Evolutionary conservation across 257 asterid genomes (phyloP).

Genomic region (Cruciata laevipes): DNA sequence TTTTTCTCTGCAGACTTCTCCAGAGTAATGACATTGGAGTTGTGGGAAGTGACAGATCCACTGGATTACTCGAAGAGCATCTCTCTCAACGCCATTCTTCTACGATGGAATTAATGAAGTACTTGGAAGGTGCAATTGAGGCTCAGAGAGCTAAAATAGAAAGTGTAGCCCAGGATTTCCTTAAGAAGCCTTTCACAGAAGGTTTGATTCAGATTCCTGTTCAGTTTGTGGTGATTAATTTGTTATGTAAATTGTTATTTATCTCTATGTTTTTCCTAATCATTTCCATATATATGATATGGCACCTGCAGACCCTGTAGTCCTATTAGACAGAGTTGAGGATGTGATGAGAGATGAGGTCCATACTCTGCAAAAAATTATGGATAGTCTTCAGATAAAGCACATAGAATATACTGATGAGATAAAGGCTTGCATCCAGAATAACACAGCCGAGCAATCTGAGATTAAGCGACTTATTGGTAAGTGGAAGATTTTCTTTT

Average conservation of each 20-base stretch:
- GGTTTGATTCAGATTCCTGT: slow-evolving; percentile 32
- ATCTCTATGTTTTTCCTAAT: neutral
- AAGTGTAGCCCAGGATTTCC: slow-evolving; percentile 45
- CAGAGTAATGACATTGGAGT: slow-evolving; percentile 33
- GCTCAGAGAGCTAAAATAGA: slow-evolving; percentile 59
- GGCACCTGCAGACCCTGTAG: slow-evolving; percentile 49
- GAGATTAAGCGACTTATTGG: slow-evolving; percentile 77
- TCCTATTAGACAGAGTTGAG: slow-evolving; percentile 52
- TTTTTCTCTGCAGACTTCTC: slow-evolving; percentile 76
- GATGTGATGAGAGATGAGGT: slow-evolving; percentile 70
- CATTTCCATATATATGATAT: slow-evolving; percentile 8
- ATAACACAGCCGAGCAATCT: slow-evolving; percentile 54
- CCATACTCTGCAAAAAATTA: slow-evolving; percentile 40
- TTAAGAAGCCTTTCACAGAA: slow-evolving; percentile 60
- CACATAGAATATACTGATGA: slow-evolving; percentile 67
- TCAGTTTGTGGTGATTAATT: neutral
- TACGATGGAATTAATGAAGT: slow-evolving; percentile 63
- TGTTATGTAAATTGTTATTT: neutral
- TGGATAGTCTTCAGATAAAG: slow-evolving; percentile 56
- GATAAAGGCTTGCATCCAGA: slow-evolving; percentile 54
- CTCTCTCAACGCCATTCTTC: slow-evolving; percentile 63
- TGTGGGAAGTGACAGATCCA: slow-evolving; percentile 35
- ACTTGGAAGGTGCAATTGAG: slow-evolving; percentile 56
- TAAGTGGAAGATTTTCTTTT: slow-evolving; percentile 20
- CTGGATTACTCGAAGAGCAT: slow-evolving; percentile 45